Evolutionary conservation across 2,329 filamentous ascomycete species (phyloP).

Genomic region (Aspergillus eucalypticola): DNA sequence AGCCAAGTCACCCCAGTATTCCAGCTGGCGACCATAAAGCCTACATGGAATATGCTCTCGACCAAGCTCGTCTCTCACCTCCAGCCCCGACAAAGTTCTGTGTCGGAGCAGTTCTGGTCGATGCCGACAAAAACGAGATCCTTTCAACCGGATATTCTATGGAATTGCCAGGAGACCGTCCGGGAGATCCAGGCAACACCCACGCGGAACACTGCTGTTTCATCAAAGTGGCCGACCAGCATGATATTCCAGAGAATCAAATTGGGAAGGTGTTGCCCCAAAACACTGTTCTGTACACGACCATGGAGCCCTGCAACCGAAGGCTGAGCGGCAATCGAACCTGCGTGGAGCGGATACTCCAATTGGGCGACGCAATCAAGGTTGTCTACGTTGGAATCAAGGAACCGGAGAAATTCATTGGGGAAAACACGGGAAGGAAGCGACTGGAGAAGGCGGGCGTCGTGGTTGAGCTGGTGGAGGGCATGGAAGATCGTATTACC

Average conservation of each 20-base stretch:
- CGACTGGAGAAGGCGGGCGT: slow-evolving; percentile 21
- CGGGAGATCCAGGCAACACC: slow-evolving; percentile 42
- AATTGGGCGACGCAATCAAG: slow-evolving; percentile 35
- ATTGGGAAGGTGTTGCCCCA: slow-evolving; percentile 40
- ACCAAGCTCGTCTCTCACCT: slow-evolving; percentile 39
- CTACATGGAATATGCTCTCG: slow-evolving; percentile 44
- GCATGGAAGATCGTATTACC: slow-evolving; percentile 21
- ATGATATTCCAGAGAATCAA: slow-evolving; percentile 38
- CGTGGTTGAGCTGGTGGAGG: slow-evolving; percentile 18
- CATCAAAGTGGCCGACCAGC: slow-evolving; percentile 45
- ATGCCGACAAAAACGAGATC: slow-evolving; percentile 40
- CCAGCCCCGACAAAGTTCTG: slow-evolving; percentile 44
- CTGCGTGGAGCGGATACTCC: slow-evolving; percentile 41
- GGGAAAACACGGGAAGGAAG: slow-evolving; percentile 31
- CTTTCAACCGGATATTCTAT: slow-evolving; percentile 48
- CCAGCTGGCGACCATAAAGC: slow-evolving; percentile 34
- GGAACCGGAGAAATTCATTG: slow-evolving; percentile 43
- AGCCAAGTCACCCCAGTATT: slow-evolving; percentile 20
- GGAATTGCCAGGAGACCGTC: slow-evolving; percentile 40
- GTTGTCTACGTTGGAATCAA: slow-evolving; percentile 42
- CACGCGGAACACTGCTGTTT: slow-evolving; percentile 45
- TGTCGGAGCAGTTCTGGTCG: slow-evolving; percentile 46
- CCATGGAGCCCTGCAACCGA: slow-evolving; percentile 50
- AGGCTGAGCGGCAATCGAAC: slow-evolving; percentile 44
- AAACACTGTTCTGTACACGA: slow-evolving; percentile 48